A percentile compares a stretch with the other conserved stretches of the same genome.
Conservation (phyloP, 2,329 filamentous ascomycete genomes). For the Trichoderma simmonsii region DNA sequence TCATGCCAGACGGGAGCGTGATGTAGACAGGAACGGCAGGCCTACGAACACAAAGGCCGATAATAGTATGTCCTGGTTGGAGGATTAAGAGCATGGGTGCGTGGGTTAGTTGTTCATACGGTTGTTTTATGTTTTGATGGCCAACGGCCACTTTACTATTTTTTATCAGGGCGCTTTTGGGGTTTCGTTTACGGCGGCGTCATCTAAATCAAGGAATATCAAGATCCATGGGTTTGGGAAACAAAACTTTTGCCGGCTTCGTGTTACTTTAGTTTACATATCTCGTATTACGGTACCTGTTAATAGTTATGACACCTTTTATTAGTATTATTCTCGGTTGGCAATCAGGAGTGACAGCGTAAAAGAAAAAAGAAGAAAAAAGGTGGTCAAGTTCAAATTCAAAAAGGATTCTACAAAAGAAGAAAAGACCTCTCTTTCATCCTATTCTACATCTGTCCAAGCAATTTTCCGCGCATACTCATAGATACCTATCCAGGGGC, state of each 20-base stretch:
- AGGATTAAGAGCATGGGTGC: background rate
- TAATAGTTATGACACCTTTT: background rate
- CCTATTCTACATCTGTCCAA: conserved; percentile 20
- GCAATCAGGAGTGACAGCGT: background rate
- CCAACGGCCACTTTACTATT: background rate
- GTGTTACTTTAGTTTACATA: background rate
- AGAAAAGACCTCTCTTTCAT: background rate
- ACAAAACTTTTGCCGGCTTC: background rate
- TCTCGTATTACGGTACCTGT: background rate
- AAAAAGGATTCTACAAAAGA: background rate
- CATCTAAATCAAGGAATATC: background rate
- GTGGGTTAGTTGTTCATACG: background rate
- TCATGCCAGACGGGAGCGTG: conserved; percentile 45
- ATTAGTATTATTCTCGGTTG: background rate
- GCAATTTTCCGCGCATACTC: conserved; percentile 13
- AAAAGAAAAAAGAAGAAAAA: background rate
- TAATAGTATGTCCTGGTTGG: background rate
- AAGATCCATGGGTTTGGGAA: background rate
- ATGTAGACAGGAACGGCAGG: conserved; percentile 40
- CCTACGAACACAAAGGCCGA: conserved; percentile 36
- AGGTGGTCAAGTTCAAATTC: background rate
- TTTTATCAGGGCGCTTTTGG: background rate
- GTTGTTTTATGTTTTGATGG: background rate
- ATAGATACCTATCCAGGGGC: conserved; percentile 2
- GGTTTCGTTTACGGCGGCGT: background rate